These are phyloP conservation scores for Eucalyptus marginata DNA, from an alignment of 345 rosid genomes.

Conservation along the genomic window DNA sequence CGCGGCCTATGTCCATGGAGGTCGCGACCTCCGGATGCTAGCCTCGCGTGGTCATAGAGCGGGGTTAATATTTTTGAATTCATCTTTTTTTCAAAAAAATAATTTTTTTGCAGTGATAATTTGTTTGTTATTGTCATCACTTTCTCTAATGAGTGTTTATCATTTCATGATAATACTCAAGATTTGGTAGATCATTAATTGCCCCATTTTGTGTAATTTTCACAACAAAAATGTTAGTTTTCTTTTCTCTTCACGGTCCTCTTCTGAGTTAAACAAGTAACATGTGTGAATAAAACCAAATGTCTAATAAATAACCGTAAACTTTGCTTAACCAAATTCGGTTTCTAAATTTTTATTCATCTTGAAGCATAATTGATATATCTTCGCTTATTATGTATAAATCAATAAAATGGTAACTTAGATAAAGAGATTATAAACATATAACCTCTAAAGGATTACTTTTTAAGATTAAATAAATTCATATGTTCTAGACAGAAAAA, in stretches of 20 bases:
- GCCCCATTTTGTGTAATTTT: neutral
- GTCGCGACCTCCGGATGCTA: neutral
- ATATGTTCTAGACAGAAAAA: neutral
- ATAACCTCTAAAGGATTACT: neutral
- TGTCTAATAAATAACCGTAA: neutral
- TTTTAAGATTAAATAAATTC: neutral
- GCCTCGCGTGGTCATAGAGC: neutral
- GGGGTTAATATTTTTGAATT: neutral
- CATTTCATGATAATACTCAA: neutral
- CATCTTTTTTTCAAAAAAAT: fast-evolving
- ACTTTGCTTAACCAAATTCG: neutral
- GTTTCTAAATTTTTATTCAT: neutral
- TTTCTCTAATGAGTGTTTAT: neutral
- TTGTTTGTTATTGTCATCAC: neutral
- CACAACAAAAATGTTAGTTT: neutral
- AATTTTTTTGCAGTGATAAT: neutral
- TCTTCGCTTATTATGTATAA: neutral
- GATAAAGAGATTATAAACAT: neutral
- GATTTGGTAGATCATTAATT: neutral
- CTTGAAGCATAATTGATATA: neutral
- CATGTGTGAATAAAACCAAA: neutral
- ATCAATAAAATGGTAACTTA: neutral
- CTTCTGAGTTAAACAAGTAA: neutral
- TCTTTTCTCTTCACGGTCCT: neutral
- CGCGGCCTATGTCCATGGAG: neutral